phyloP scores from a whole-genome alignment of 495 filamentous ascomycete genomes.

The Penicillium taxi region DNA sequence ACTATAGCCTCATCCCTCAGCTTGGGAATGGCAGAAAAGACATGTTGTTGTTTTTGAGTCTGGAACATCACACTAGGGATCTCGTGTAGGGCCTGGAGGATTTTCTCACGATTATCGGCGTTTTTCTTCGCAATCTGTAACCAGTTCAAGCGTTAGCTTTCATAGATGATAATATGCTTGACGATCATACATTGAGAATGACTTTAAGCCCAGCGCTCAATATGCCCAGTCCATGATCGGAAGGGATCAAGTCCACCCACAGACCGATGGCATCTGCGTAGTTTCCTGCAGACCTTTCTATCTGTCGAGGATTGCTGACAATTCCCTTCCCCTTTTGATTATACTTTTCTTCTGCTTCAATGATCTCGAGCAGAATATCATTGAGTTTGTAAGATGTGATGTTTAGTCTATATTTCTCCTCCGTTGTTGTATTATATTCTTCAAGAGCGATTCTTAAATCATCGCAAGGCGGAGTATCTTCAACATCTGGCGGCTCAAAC shows the following conservation, averaged over 20 bases:
- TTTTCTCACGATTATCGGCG: background rate
- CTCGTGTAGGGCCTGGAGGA: background rate
- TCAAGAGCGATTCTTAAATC: too few species aligned
- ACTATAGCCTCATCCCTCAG: background rate
- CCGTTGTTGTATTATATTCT: too few species aligned
- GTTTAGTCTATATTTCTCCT: too few species aligned
- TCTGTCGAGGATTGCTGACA: too few species aligned
- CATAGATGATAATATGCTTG: too few species aligned
- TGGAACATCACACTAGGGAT: background rate
- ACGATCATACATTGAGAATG: background rate
- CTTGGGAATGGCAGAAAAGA: background rate
- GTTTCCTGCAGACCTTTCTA: background rate
- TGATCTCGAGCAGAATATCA: background rate
- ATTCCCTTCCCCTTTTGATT: background rate
- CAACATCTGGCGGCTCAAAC: too few species aligned
- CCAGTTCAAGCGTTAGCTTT: too few species aligned
- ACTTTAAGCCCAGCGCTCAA: background rate
- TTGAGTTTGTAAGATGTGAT: too few species aligned
- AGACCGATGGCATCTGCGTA: background rate
- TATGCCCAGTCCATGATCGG: background rate
- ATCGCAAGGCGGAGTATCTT: too few species aligned
- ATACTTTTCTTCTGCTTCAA: background rate
- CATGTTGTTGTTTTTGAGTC: background rate
- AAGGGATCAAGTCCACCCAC: conserved; percentile 1
- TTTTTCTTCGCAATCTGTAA: conserved; percentile 2